Percentiles rank a stretch among this genome's conserved stretches.
These are phyloP conservation scores for Acanthamoeba castellanii DNA, from an alignment of 208 protist species.

Conservation along the genomic window DNA sequence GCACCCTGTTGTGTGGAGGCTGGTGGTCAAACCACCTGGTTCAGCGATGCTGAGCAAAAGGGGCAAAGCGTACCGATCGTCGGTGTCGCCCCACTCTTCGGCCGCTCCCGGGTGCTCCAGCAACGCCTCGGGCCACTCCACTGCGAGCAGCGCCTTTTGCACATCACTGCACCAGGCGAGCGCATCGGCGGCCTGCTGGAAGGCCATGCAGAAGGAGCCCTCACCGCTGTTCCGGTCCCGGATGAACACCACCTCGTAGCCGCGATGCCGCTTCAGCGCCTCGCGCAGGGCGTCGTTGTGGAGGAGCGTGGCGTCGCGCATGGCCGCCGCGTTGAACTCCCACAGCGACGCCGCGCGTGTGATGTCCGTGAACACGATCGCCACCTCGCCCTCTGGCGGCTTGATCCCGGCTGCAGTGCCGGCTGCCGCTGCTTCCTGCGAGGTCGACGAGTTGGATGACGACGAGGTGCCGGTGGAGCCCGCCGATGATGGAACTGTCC, in stretches of 20 bases:
- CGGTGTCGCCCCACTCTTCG: conserved; percentile 70
- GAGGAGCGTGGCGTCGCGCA: conserved; percentile 65
- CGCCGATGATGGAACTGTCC: background rate
- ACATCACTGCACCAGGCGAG: conserved; percentile 41
- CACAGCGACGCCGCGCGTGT: conserved; percentile 56
- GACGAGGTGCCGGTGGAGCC: background rate
- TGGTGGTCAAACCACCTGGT: too few relatives aligned
- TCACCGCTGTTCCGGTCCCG: conserved; percentile 37
- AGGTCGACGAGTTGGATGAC: background rate
- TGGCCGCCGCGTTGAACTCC: conserved; percentile 67
- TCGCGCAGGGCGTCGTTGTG: conserved; percentile 46
- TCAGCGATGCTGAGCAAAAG: too few relatives aligned
- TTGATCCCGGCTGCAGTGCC: background rate
- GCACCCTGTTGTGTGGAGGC: background rate
- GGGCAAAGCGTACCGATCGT: conserved; percentile 1
- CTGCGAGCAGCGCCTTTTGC: conserved; percentile 4
- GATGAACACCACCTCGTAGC: conserved; percentile 67
- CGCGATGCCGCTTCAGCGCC: conserved; percentile 7
- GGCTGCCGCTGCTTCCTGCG: background rate
- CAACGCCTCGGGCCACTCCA: conserved; percentile 51
- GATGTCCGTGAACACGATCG: conserved; percentile 73
- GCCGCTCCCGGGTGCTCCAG: conserved; percentile 65
- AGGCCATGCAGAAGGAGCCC: conserved; percentile 77
- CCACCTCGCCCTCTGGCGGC: conserved; percentile 13
- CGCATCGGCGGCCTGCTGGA: conserved; percentile 47